Evolutionary conservation across 2,329 filamentous ascomycete genomes (phyloP).

Genomic region (Zymoseptoria crescenta): DNA sequence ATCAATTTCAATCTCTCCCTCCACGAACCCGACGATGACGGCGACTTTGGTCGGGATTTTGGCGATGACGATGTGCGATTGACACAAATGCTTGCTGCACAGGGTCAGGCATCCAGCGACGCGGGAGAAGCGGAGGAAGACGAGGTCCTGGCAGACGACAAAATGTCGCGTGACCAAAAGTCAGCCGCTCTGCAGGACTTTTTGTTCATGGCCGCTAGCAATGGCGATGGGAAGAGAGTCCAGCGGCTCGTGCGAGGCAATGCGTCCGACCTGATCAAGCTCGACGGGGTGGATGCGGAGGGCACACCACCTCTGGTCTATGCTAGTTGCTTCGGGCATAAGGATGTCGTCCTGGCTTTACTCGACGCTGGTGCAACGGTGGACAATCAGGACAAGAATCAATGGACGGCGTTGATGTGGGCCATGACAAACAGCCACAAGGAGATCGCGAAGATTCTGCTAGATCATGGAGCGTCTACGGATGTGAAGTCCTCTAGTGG

Average conservation of each 20-base stretch:
- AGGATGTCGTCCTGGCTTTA: slow-evolving; percentile 74
- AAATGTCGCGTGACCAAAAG: slow-evolving; percentile 70
- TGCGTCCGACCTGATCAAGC: slow-evolving; percentile 67
- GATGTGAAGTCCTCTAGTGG: slow-evolving; percentile 93
- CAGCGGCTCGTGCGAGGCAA: slow-evolving; percentile 65
- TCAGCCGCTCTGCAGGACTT: slow-evolving; percentile 73
- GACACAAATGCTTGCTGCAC: slow-evolving; percentile 92
- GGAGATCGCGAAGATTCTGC: slow-evolving; percentile 80
- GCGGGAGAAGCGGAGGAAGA: slow-evolving; percentile 71
- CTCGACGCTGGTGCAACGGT: slow-evolving; percentile 81
- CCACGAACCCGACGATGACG: slow-evolving; percentile 67
- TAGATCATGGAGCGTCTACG: slow-evolving; percentile 90
- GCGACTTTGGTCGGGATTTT: slow-evolving; percentile 39
- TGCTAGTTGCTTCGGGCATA: slow-evolving; percentile 95
- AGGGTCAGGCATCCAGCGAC: slow-evolving; percentile 65
- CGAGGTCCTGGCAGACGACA: slow-evolving; percentile 65
- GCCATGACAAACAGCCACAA: slow-evolving; percentile 99
- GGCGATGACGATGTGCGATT: slow-evolving; percentile 79
- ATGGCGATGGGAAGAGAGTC: slow-evolving; percentile 81
- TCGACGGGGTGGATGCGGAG: slow-evolving; percentile 85
- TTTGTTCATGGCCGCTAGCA: slow-evolving; percentile 91
- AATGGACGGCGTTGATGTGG: slow-evolving; percentile 99
- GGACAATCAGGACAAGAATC: slow-evolving; percentile 88
- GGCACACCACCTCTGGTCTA: slow-evolving; percentile 96
- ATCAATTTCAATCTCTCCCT: slow-evolving; percentile 79